Conservation (phyloP, 192 early-diverging fungal species). For the Linnemannia zychae region DNA sequence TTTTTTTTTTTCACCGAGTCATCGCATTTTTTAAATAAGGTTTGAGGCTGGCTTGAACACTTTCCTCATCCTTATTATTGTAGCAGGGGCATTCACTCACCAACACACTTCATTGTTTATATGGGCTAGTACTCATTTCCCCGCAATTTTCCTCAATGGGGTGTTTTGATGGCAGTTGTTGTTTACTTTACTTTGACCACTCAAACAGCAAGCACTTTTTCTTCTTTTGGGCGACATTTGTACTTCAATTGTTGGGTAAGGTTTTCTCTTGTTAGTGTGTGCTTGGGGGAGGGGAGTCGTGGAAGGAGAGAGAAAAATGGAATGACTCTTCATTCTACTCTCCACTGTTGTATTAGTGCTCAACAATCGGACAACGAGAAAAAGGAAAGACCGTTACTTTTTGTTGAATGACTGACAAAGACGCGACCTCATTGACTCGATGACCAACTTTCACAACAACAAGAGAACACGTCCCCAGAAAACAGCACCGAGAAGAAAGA, state of each 20-base stretch:
- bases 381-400: neutral
- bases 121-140: neutral
- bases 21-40: slow-evolving; percentile 2
- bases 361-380: neutral
- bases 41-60: neutral
- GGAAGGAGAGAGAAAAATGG: neutral
- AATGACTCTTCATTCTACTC: neutral
- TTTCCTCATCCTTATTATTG: neutral
- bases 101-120: neutral
- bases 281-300: neutral
- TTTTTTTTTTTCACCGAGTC: neutral
- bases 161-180: neutral
- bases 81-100: neutral
- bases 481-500: neutral
- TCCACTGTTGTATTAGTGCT: neutral
- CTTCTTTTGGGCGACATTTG: neutral
- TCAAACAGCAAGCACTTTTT: neutral
- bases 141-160: slow-evolving; percentile 12
- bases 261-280: slow-evolving; percentile 15
- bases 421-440: neutral
- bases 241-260: slow-evolving; percentile 4
- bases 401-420: neutral
- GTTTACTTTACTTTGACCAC: slow-evolving; percentile 1
- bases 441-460: neutral
- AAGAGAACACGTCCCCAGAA: neutral